phyloP scores from a whole-genome alignment of 1,139 yeast species.

The Arxiozyma heterogenica region DNA sequence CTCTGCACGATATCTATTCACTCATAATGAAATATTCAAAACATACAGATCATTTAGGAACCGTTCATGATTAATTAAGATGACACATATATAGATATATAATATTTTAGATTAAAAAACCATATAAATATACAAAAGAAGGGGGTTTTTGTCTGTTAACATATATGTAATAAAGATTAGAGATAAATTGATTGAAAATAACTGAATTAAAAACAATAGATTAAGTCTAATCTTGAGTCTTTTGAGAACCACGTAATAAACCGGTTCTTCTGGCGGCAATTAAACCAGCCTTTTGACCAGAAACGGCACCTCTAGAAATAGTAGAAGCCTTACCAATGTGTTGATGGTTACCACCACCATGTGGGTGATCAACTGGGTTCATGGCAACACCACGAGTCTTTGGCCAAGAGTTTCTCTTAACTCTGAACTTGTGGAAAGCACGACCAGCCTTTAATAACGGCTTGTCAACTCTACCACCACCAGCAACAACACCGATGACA shows the following conservation, averaged over 20 bases:
- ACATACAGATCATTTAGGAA: background rate
- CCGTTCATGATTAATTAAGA: conserved; percentile 11
- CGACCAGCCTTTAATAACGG: conserved; percentile 99
- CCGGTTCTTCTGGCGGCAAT: conserved; percentile 99
- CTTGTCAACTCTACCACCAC: conserved; percentile 99
- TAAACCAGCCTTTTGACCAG: conserved; percentile 99
- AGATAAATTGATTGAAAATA: conserved; percentile 1
- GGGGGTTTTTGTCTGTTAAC: conserved; percentile 1
- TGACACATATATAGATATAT: conserved; percentile 3
- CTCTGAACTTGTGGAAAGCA: conserved; percentile 98
- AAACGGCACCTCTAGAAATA: conserved; percentile 98
- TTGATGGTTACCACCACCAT: conserved; percentile 99
- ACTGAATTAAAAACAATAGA: background rate
- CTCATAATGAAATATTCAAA: background rate
- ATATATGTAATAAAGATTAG: conserved; percentile 1
- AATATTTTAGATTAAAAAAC: conserved; percentile 6
- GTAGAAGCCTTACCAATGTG: conserved; percentile 99
- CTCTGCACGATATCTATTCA: no score
- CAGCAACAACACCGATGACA: conserved; percentile 99
- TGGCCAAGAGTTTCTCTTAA: conserved; percentile 99
- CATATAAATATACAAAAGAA: conserved; percentile 12
- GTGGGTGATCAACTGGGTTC: conserved; percentile 99
- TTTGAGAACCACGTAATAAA: conserved; percentile 99
- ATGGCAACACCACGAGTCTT: conserved; percentile 99
- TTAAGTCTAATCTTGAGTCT: conserved; percentile 64